These are phyloP conservation scores for Ogataea zsoltii DNA, from an alignment of 805 yeast species.

Conservation along the genomic window DNA sequence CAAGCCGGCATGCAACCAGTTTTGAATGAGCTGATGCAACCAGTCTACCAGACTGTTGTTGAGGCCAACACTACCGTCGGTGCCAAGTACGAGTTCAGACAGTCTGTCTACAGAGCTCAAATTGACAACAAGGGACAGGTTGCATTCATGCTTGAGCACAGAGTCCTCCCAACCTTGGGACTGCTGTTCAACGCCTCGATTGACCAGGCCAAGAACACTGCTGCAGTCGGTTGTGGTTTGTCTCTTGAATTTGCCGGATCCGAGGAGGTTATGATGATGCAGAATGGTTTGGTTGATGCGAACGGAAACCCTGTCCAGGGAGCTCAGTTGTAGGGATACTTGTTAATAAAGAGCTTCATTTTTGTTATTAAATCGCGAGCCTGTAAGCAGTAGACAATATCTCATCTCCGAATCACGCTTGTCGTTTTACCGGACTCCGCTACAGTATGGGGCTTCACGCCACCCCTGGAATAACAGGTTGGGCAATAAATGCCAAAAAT, in stretches of 20 bases:
- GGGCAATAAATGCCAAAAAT: no score
- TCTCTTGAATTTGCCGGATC: slow-evolving; percentile 95
- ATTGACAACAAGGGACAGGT: slow-evolving; percentile 90
- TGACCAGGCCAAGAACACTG: slow-evolving; percentile 78
- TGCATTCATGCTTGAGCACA: slow-evolving; percentile 86
- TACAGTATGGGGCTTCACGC: not conserved
- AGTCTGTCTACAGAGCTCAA: slow-evolving; percentile 93
- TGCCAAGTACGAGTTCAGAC: slow-evolving; percentile 97
- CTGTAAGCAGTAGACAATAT: no score
- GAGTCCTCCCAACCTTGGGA: slow-evolving; percentile 88
- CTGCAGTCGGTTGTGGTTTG: slow-evolving; percentile 89
- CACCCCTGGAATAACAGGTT: no score
- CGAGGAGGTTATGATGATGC: slow-evolving; percentile 89
- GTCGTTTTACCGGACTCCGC: not conserved
- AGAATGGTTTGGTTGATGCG: slow-evolving; percentile 79
- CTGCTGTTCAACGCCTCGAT: slow-evolving; percentile 86
- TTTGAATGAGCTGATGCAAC: slow-evolving; percentile 73
- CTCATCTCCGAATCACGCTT: slow-evolving; percentile 2
- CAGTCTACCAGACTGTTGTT: slow-evolving; percentile 77
- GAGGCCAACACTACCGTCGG: slow-evolving; percentile 94
- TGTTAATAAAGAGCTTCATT: slow-evolving; percentile 3
- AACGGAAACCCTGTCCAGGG: slow-evolving; percentile 86
- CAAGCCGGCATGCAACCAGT: slow-evolving; percentile 78
- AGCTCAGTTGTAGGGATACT: slow-evolving; percentile 41
- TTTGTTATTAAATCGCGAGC: not conserved